A percentile compares a stretch with the other conserved stretches of the same genome.
phyloP scores from a whole-genome alignment of 148 eudicot genomes.

The Talinum fruticosum region DNA sequence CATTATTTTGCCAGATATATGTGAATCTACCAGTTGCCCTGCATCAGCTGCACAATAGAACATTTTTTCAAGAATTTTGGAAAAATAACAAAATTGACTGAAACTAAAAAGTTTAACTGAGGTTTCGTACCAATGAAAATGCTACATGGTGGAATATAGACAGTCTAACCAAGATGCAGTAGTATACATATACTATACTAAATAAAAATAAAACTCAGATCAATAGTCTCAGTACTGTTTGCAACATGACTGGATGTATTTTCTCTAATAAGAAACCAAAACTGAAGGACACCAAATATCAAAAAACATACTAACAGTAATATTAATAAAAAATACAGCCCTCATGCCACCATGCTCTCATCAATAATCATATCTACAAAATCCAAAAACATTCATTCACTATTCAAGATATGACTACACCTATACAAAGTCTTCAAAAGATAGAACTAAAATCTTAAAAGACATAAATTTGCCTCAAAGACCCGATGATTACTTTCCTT shows the following conservation, averaged over 20 bases:
- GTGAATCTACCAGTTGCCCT: constrained; percentile 79
- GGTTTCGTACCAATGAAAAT: not conserved
- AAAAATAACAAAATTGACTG: no score
- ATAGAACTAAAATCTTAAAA: no score
- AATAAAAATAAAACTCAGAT: not conserved
- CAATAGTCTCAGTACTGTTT: not conserved
- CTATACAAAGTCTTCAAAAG: no score
- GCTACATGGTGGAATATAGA: not conserved
- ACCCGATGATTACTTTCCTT: not conserved
- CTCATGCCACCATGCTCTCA: not conserved
- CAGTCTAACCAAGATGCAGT: not conserved
- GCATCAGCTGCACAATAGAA: constrained; percentile 60
- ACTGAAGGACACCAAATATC: not conserved
- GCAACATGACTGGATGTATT: not conserved
- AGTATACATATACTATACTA: not conserved
- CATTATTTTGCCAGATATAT: constrained; percentile 79
- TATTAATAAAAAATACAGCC: not conserved
- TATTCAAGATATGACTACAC: not conserved
- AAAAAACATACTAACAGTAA: no score
- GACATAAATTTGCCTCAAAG: not conserved
- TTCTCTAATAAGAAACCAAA: not conserved
- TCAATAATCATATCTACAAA: not conserved
- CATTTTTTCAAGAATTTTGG: constrained; percentile 1
- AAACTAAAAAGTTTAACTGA: not conserved
- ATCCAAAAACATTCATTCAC: not conserved